Evolutionary conservation across 75 land plant species (phyloP), one percentile per base, ranked within the genome.

Genomic region (Pinus albicaulis): DNA sequence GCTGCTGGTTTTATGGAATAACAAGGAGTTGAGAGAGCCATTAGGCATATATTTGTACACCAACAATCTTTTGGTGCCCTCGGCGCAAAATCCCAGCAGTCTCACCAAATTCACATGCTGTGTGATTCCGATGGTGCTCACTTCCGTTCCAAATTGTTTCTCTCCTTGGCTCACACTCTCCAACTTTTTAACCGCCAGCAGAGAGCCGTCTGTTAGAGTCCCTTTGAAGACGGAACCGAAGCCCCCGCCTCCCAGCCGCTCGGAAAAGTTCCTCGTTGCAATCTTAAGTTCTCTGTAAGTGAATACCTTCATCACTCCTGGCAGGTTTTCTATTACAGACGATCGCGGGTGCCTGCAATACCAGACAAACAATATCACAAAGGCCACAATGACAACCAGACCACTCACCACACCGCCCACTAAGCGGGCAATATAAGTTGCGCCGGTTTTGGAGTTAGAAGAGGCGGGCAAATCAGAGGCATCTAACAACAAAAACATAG

Each of bases 81-180:
- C 79, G 20, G 82, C 74, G 38, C 86, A 80, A 24, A 80, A 84
- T 16, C 86, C 86, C 25, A 72, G 26, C 15, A 84, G 79, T 60
- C 73, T 62, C 15, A 84, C 86, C 6, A 84, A 61, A 65, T 80
- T 84, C 4, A 77, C 38, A 44, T 84, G 86, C 28, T 81, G 78
- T 34, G 80, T 84, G 62, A 62, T 80, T 15, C 86, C 86, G 19
- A 84, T 31, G 10, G 86, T 84, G 22, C 34, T 41, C 8, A 84
- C 82, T 76, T 84, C 86, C 0, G 86, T 81, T 2, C 57, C 20
- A 52, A 84, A 84, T 31, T 81, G 60, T 25, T 81, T 81, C 36
- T 55, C 38, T 60, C 78, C 82, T 25, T 57, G 34, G 8, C 36
- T 17, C 26, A 24, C 70, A 26, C n/a, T 38, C 20, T 74, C 52